Evolutionary conservation across 768 basidiomycete species (phyloP).

Genomic region (Asterophora lycoperdoides): DNA sequence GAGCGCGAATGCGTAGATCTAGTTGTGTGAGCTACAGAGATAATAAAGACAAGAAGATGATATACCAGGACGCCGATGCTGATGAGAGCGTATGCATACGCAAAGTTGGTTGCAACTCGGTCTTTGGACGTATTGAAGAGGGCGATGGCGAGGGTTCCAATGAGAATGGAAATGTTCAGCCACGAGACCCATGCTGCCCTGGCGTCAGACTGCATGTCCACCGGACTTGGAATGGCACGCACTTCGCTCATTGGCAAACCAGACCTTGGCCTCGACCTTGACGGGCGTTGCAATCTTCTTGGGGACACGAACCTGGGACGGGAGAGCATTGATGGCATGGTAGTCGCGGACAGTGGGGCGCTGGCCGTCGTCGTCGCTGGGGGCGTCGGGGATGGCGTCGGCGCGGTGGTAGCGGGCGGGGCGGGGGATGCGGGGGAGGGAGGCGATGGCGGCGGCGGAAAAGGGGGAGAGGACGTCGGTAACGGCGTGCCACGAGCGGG

Average conservation of each 20-base stretch:
- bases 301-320: conserved; percentile 66
- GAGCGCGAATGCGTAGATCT: conserved; percentile 83
- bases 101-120: conserved; percentile 68
- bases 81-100: conserved; percentile 77
- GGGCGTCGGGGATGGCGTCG: conserved; percentile 67
- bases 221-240: conserved; percentile 21
- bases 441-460: conserved; percentile 56
- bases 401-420: conserved; percentile 59
- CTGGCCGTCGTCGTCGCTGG: conserved; percentile 45
- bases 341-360: conserved; percentile 68
- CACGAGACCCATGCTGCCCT: conserved; percentile 85
- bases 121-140: conserved; percentile 85
- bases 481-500: conserved; percentile 61
- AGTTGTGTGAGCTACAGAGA: not conserved
- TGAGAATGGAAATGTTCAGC: conserved; percentile 78
- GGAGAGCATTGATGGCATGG: conserved; percentile 62
- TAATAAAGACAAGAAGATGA: conserved; percentile 11
- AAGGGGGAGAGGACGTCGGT: conserved; percentile 61
- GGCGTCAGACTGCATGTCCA: not conserved
- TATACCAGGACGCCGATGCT: conserved; percentile 64
- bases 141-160: conserved; percentile 81
- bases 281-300: conserved; percentile 80
- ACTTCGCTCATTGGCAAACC: conserved; percentile 97
- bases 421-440: conserved; percentile 39
- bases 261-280: conserved; percentile 91